Evolutionary conservation across 768 basidiomycete species (phyloP), one percentile per base, ranked within the genome.

Genomic region (Auricularia cornea): DNA sequence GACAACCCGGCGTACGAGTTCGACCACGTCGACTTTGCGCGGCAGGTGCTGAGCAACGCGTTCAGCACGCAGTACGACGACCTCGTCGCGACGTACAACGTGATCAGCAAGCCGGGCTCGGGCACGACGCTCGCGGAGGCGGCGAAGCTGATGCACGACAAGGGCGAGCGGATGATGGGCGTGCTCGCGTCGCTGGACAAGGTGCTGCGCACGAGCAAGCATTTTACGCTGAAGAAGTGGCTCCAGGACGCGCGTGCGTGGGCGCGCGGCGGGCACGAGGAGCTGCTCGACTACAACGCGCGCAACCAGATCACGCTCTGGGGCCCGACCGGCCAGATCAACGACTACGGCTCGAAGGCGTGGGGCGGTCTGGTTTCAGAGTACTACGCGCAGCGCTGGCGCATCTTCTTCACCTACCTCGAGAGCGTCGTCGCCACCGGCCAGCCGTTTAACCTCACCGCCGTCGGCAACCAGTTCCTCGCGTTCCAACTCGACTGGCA

Each of bases 301-400:
- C 69, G 77, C 26, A 79, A 78, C 66, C 78, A 79, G 68, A 72
- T 79, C 66, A 79, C 77, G 32, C 74, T 79, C 30, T 79, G 78
- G 77, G 78, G 78, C 28, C 77, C 76, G 3, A 70, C 69, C 20
- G 76, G 78, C 18, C 67, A 79, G 69, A 77, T 76, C 72, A 72
- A 74, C 61, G 78, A 78, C 64, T 79, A 79, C 59, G 78, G 77
- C 26, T 77, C 77, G n/a, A 79, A 79, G 62, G 75, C 75, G 65
- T 78, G 77, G 77, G 74, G 72, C 0, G 77, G 78, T 3, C 72
- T 79, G 59, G 73, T 79, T 35, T 68, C 71, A 14, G 68, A 66
- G 3, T 79, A 79, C 68, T 79, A 79, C 66, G 63, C 41, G 0
- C 38, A 60, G 41, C 71, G 78, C 1, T 79, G 78, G 78, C 63